Base-by-base conservation (phyloP, 2,329 filamentous ascomycete species). In the Cyphellophora europaea region DNA sequence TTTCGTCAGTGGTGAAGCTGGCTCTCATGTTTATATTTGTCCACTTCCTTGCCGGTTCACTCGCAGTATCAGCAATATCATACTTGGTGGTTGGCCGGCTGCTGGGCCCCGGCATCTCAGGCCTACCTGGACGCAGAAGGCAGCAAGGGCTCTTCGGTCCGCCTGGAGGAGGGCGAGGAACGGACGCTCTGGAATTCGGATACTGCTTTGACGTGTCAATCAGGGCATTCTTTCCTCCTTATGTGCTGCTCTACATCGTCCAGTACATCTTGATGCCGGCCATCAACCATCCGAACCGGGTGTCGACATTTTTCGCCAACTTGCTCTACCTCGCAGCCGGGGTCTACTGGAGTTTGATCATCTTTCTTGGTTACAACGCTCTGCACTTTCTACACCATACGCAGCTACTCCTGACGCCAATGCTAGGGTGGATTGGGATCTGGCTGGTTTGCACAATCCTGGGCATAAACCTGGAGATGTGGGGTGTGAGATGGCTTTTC, bases 181-280 rank as follows among this genome's bases (percentile, higher is more conserved):
- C 64, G 18, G 75, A 79, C 36, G 71, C 71, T 40, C 55, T 82
- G 42, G 77, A 81, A 51, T 82, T 81, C 57, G 77, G 77, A 35
- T 82, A 82, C 53, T 81, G 77, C 54, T 81, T 80, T 57, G 77
- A 82, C 59, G 77, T 79, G 13, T 71, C 74, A 1, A 81, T 79
- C 25, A 66, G 77, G 23, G 76, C 77, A 1, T 82, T 79, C 55
- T 76, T 81, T 45, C 76, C 77, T 0, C 65, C 80, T 4, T 81
- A 78, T 65, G 65, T 77, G 16, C 76, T 79, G 50, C 63, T 82
- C 16, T 79, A 79, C 45, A 74, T 79, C 31, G 58, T 80, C 27
- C 77, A 81, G 49, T 82, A 80, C 53, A 56, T 82, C 27, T 67
- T 79, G 40, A 75, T 81, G 58, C 77, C 77, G 13, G 56, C 80